Evolutionary conservation across 352 stramenopile species (phyloP).

Genomic region (Globisporangium solare): DNA sequence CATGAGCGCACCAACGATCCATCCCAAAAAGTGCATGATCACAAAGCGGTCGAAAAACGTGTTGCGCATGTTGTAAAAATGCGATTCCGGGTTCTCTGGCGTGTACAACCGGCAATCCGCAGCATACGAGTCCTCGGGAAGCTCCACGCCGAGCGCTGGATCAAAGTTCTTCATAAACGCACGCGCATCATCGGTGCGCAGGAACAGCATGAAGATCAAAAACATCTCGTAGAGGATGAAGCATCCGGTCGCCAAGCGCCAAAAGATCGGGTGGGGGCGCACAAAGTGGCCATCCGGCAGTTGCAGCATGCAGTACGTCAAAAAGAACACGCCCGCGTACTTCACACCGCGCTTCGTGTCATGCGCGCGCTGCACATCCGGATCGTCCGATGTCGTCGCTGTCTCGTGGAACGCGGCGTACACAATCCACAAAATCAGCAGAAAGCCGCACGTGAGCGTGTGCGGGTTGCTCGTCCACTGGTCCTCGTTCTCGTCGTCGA

Average conservation of each 20-base stretch:
- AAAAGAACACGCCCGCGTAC: constrained; percentile 79
- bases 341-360: constrained; percentile 74
- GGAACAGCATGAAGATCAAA: constrained; percentile 82
- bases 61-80: constrained; percentile 71
- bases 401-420: constrained; percentile 77
- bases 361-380: constrained; percentile 27
- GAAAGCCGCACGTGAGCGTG: constrained; percentile 70
- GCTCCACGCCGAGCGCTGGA: constrained; percentile 58
- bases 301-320: constrained; percentile 85
- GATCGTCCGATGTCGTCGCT: constrained; percentile 28
- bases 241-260: constrained; percentile 85
- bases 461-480: constrained; percentile 83
- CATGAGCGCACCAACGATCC: constrained; percentile 86
- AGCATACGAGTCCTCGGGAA: constrained; percentile 80
- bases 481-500: constrained; percentile 70
- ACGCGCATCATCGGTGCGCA: constrained; percentile 74
- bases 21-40: constrained; percentile 89
- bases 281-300: constrained; percentile 84
- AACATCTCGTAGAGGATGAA: constrained; percentile 93
- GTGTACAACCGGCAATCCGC: constrained; percentile 84
- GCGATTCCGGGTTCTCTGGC: constrained; percentile 76
- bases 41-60: constrained; percentile 88
- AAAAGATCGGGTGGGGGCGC: constrained; percentile 88
- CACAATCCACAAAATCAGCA: constrained; percentile 84
- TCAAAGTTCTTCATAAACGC: constrained; percentile 86